Evolutionary conservation across 1,284 basidiomycete species (phyloP).

Genomic region (Cryptococcus floricola): DNA sequence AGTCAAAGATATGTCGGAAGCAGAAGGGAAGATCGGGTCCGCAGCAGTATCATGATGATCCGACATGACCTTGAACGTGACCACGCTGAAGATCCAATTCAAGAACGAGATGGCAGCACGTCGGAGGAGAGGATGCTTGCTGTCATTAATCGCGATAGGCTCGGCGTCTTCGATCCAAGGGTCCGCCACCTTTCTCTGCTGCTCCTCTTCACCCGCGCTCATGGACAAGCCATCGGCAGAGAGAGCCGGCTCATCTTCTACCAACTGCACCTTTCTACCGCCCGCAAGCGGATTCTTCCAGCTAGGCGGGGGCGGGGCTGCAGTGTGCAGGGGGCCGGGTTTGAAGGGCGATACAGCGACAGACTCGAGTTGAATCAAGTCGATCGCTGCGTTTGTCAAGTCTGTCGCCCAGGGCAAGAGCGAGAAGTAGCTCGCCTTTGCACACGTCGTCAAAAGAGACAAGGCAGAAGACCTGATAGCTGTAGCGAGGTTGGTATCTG

Average conservation of each 20-base stretch:
- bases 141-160: slow-evolving; percentile 55
- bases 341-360: slow-evolving; percentile 40
- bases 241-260: slow-evolving; percentile 11
- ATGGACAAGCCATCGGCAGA: background rate
- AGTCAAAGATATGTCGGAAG: background rate
- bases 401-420: slow-evolving; percentile 62
- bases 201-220: slow-evolving; percentile 4
- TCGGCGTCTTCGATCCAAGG: slow-evolving; percentile 53
- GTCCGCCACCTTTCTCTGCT: slow-evolving; percentile 11
- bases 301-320: background rate
- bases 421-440: slow-evolving; percentile 61
- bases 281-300: slow-evolving; percentile 2
- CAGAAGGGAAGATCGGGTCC: background rate
- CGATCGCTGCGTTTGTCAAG: slow-evolving; percentile 64
- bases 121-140: slow-evolving; percentile 72
- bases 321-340: slow-evolving; percentile 1
- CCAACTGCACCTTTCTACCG: slow-evolving; percentile 7
- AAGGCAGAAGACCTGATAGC: slow-evolving; percentile 73
- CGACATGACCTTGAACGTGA: slow-evolving; percentile 2
- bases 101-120: slow-evolving; percentile 78
- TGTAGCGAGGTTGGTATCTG: slow-evolving; percentile 61
- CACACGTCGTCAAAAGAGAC: slow-evolving; percentile 72
- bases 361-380: slow-evolving; percentile 72
- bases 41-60: background rate
- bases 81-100: slow-evolving; percentile 52